Percentiles rank a stretch among this genome's conserved stretches.
These are phyloP conservation scores for Leucosporidium scottii DNA, from an alignment of 768 basidiomycete genomes.

Conservation along the genomic window DNA sequence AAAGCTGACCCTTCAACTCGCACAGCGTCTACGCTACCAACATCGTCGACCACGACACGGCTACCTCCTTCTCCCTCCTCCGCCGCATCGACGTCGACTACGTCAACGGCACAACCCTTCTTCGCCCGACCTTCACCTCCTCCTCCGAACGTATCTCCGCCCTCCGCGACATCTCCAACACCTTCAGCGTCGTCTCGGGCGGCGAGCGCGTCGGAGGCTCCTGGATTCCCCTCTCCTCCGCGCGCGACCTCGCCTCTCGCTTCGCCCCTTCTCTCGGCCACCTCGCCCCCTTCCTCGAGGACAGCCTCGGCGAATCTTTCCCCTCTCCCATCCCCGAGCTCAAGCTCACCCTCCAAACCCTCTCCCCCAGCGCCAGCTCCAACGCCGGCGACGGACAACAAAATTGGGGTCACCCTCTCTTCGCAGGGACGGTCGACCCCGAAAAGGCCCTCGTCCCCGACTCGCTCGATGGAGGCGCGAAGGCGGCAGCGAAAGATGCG, in stretches of 20 bases:
- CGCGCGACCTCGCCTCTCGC: background rate
- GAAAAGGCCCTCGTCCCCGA: too few relatives aligned
- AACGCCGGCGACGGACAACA: too few relatives aligned
- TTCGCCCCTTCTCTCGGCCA: constrained; percentile 2
- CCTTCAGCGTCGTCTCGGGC: constrained; percentile 3
- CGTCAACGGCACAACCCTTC: constrained; percentile 15
- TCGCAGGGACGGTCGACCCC: too few relatives aligned
- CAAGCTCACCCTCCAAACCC: too few relatives aligned
- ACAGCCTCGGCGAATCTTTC: constrained; percentile 17
- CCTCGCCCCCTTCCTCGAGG: constrained; percentile 17
- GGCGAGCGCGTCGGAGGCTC: background rate
- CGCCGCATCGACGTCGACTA: constrained; percentile 21
- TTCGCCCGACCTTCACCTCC: background rate
- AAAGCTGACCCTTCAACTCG: background rate
- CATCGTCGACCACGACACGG: constrained; percentile 2
- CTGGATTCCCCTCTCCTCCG: constrained; percentile 9
- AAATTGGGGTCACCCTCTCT: too few relatives aligned
- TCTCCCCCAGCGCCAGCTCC: too few relatives aligned
- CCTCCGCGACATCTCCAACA: background rate
- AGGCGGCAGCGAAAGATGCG: too few relatives aligned
- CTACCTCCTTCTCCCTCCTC: background rate
- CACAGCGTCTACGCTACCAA: constrained; percentile 6
- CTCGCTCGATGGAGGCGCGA: too few relatives aligned
- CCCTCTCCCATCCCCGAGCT: constrained; percentile 13
- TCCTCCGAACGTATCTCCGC: constrained; percentile 1